These are phyloP conservation scores for Sistotremastrum suecicum DNA, from an alignment of 768 basidiomycete genomes.

Conservation along the genomic window DNA sequence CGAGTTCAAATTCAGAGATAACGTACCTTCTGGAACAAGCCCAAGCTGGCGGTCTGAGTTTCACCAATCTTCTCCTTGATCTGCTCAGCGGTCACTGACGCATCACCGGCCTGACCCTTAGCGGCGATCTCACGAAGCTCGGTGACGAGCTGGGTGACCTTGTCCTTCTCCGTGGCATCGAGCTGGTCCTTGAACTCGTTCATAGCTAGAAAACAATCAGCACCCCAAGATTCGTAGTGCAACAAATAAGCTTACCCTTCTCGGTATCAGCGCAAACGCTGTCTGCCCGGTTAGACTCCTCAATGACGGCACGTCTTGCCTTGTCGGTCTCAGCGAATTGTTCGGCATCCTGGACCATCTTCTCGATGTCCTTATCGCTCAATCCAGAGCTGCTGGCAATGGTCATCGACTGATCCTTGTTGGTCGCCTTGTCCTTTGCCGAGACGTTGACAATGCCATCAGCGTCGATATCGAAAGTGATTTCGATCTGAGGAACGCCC, in stretches of 20 bases:
- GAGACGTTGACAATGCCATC: slow-evolving; percentile 96
- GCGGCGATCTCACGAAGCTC: slow-evolving; percentile 82
- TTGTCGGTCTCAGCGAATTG: slow-evolving; percentile 90
- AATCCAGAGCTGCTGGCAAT: slow-evolving; percentile 96
- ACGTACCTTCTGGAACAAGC: slow-evolving; percentile 86
- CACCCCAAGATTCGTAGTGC: not conserved
- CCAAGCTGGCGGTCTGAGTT: slow-evolving; percentile 88
- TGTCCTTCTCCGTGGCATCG: slow-evolving; percentile 84
- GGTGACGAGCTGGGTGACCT: slow-evolving; percentile 72
- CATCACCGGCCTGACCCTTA: slow-evolving; percentile 84
- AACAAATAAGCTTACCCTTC: slow-evolving; percentile 46
- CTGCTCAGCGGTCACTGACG: slow-evolving; percentile 62
- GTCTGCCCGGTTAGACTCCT: slow-evolving; percentile 94
- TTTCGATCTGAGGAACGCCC: slow-evolving; percentile 76
- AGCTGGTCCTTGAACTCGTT: slow-evolving; percentile 97
- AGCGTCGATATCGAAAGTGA: slow-evolving; percentile 94
- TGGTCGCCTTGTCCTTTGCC: slow-evolving; percentile 88
- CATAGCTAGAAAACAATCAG: slow-evolving; percentile 44
- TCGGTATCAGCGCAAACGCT: slow-evolving; percentile 90
- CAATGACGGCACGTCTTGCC: slow-evolving; percentile 73
- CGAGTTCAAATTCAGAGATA: not conserved
- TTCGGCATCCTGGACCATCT: slow-evolving; percentile 93
- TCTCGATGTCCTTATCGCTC: slow-evolving; percentile 91
- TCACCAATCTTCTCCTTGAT: slow-evolving; percentile 90
- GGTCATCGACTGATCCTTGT: slow-evolving; percentile 90